These are phyloP conservation scores for Astrothelium subdiscretum DNA, from an alignment of 495 filamentous ascomycete species.

Conservation along the genomic window DNA sequence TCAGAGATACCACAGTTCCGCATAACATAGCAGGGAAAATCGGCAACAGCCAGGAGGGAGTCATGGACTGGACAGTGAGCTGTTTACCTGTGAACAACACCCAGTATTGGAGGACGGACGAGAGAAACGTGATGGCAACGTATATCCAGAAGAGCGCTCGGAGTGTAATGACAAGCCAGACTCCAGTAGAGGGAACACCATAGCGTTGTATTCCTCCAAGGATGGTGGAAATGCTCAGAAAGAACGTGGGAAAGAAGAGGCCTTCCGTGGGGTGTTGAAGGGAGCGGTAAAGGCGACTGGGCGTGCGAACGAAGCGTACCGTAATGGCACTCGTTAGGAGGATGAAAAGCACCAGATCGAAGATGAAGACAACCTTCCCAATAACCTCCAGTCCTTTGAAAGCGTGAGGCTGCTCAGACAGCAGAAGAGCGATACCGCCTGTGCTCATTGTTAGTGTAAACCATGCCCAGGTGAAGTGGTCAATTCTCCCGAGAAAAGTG, in stretches of 20 bases:
- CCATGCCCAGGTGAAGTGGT: constrained; percentile 13
- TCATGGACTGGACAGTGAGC: constrained; percentile 28
- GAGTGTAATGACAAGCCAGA: constrained; percentile 31
- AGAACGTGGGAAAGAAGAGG: constrained; percentile 7
- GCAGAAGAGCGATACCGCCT: constrained; percentile 14
- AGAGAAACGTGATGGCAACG: constrained; percentile 28
- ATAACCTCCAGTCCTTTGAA: constrained; percentile 22
- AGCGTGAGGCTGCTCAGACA: constrained; percentile 12
- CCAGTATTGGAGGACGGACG: constrained; percentile 39
- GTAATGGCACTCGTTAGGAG: constrained; percentile 39
- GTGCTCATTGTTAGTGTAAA: constrained; percentile 19
- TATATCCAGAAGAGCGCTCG: constrained; percentile 42
- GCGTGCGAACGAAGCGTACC: constrained; percentile 18
- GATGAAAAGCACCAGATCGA: constrained; percentile 43
- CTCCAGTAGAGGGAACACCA: constrained; percentile 15
- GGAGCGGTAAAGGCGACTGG: neutral
- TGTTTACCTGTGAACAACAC: constrained; percentile 38
- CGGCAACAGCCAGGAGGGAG: constrained; percentile 44
- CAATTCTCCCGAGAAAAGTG: neutral
- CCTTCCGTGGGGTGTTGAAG: constrained; percentile 19
- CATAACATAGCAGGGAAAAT: constrained; percentile 42
- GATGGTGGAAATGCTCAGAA: constrained; percentile 10
- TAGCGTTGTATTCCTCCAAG: constrained; percentile 14
- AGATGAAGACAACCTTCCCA: constrained; percentile 30
- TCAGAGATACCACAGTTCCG: constrained; percentile 36